Evolutionary conservation across 352 stramenopile species (phyloP), one percentile per base, ranked within the genome.

Genomic region (Globisporangium takayamanum): DNA sequence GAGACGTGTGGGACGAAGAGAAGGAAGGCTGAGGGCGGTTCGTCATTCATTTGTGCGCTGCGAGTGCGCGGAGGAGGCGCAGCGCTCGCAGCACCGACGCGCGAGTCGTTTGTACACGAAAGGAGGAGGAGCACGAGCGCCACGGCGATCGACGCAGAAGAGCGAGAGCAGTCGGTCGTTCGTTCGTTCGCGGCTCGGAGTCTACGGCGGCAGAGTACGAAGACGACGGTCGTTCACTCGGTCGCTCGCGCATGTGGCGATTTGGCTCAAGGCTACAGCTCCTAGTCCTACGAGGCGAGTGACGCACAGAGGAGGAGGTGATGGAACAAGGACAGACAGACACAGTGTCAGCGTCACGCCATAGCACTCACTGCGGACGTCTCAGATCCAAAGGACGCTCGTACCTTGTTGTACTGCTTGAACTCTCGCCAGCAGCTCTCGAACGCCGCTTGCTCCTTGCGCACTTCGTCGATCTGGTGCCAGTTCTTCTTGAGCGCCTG

Each of bases 401-500:
- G 48, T 18, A 63, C 58, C 58, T 65, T 65, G 52, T 60, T 65
- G 66, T 78, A 82, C 44, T 76, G 73, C 77, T 95, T 93, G 74
- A 74, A 79, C 59, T 92, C 75, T 72, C 82, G 69, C 79, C 86
- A 94, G 78, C 87, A 96, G 53, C 77, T 68, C 69, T 93, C 83
- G 57, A 96, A 73, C 56, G 84, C 84, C n/a, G 71, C 67, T 72
- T 96, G 77, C 64, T 94, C 81, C 74, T 93, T 92, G 63, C 85
- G 76, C 64, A 81, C 84, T 59, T 90, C 74, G 44, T 96, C 80
- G 46, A 91, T 79, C 69, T 87, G 79, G 67, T 92, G 83, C 83
- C 83, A 93, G 75, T 92, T 96, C 74, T 89, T 86, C 76, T 93
- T 89, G 12, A 96, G 69, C 59, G 84, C 86, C 68, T 81, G 80